Percentiles rank a stretch among this genome's conserved stretches.
These are phyloP conservation scores for Thinopyrum elongatum DNA, from an alignment of 176 grass and related monocot genomes.

Conservation along the genomic window DNA sequence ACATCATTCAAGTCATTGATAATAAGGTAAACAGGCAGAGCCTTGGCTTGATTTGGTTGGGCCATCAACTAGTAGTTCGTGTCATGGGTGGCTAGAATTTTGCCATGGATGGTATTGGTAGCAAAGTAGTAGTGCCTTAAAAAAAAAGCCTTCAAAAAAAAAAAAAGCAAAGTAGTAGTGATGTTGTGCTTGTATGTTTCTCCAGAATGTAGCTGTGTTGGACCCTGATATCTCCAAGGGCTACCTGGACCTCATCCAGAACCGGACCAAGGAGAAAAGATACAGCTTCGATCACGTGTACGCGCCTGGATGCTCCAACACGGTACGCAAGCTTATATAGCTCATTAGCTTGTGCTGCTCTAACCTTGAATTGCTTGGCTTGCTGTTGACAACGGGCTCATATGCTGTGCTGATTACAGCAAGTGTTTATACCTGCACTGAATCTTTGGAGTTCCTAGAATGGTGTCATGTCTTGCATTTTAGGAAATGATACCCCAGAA, in stretches of 20 bases:
- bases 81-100: slow-evolving; percentile 1
- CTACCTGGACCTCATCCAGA: slow-evolving; percentile 91
- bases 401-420: slow-evolving; percentile 1
- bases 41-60: not conserved
- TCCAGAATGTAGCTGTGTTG: slow-evolving; percentile 82
- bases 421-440: not conserved
- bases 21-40: slow-evolving; percentile 49
- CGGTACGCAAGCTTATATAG: slow-evolving; percentile 39
- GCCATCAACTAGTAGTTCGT: not conserved
- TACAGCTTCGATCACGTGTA: slow-evolving; percentile 98
- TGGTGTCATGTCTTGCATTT: not conserved
- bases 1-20: slow-evolving; percentile 97
- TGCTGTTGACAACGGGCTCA: not conserved
- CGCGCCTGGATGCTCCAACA: slow-evolving; percentile 72
- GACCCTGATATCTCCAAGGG: slow-evolving; percentile 98
- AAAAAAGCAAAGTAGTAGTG: not conserved
- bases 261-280: slow-evolving; percentile 89
- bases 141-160: too few species aligned
- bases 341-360: not conserved
- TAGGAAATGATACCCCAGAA: not conserved
- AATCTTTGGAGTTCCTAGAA: not conserved
- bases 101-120: slow-evolving; percentile 5
- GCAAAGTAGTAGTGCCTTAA: not conserved
- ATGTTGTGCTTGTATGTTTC: slow-evolving; percentile 12
- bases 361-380: slow-evolving; percentile 1